Percentiles rank a stretch among this genome's conserved stretches.
These are phyloP conservation scores for Cyclanthera cordifolia DNA, from an alignment of 306 rosid species.

Conservation along the genomic window DNA sequence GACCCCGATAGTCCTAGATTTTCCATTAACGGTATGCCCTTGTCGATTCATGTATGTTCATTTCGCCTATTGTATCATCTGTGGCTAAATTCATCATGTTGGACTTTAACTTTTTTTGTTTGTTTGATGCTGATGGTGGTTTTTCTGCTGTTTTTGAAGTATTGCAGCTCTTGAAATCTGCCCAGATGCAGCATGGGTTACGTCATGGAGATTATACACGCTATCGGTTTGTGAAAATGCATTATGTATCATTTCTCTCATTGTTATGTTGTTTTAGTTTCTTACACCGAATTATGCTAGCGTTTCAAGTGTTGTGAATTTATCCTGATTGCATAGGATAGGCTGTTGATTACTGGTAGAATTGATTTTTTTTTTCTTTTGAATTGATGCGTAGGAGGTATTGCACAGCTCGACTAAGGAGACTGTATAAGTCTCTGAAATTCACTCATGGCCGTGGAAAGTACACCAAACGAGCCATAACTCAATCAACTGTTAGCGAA, in stretches of 20 bases:
- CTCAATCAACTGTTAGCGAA: slow-evolving; percentile 75
- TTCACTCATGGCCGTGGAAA: slow-evolving; percentile 98
- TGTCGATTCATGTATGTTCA: slow-evolving; percentile 5
- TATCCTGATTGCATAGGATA: background rate
- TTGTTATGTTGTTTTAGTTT: background rate
- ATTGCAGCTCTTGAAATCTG: slow-evolving; percentile 83
- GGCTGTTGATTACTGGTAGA: background rate
- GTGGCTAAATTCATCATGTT: background rate
- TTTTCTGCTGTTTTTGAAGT: slow-evolving; percentile 22
- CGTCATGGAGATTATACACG: slow-evolving; percentile 91
- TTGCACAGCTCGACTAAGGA: slow-evolving; percentile 87
- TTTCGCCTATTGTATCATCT: background rate
- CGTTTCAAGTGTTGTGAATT: background rate
- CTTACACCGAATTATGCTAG: background rate
- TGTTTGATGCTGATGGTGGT: background rate
- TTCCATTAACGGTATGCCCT: slow-evolving; percentile 55
- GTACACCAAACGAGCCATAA: slow-evolving; percentile 46
- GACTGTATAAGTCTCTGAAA: slow-evolving; percentile 85
- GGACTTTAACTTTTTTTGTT: background rate
- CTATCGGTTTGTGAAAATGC: slow-evolving; percentile 42
- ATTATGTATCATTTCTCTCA: background rate
- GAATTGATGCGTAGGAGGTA: slow-evolving; percentile 57
- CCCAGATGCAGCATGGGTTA: slow-evolving; percentile 95
- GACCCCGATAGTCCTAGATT: slow-evolving; percentile 63
- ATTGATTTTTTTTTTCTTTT: slow-evolving; percentile 10